Base-by-base conservation (phyloP, 2,329 filamentous ascomycete species). In the Scortechinia acanthostroma region DNA sequence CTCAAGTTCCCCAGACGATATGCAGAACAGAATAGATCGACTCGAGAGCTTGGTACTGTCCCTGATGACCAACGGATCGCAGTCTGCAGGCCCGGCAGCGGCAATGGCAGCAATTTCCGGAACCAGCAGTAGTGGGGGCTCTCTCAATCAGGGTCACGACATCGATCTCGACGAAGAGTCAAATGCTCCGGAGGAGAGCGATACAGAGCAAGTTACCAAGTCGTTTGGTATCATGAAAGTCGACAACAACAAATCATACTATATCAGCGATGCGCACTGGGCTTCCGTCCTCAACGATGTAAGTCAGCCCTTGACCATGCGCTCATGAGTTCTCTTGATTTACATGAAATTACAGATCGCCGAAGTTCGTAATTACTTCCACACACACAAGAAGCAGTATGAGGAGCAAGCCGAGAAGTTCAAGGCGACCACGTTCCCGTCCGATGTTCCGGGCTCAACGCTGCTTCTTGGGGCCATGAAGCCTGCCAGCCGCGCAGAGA, bases 21-120 rank as follows among this genome's bases (percentile, higher is more conserved):
- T 76, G 66, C 74, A 78, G 60, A 76, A 74, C 54, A 71, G 74
- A 49, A 72, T 78, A 52, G 71, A 74, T 53, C 66, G 74, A 46
- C 63, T 79, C 43, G 75, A 79, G 59, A 70, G 69, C 47, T 61
- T 79, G 48, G 75, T 79, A 43, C 62, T 77, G 44, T 74, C 73
- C 14, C 54, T 78, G 45, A 76, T 77, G 71, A 74, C 71, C 45
- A 75, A 71, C 58, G 69, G 68, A 45, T 58, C 65, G 13, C 62
- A 68, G 48, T 67, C 68, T 45, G 64, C 65, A 45, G 68, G 68
- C 25, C 62, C 64, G 16, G 62, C 65, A 15, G 65, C 64, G 46
- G 70, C 68, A 23, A 65, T 65, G 44, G 66, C 66, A 37, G 48
- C 17, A 22, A 40, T 28, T 43, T 45, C 48, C 48, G 46, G 45